Conservation (phyloP, 768 basidiomycete species). For the Termitomyces bulborhizus region DNA sequence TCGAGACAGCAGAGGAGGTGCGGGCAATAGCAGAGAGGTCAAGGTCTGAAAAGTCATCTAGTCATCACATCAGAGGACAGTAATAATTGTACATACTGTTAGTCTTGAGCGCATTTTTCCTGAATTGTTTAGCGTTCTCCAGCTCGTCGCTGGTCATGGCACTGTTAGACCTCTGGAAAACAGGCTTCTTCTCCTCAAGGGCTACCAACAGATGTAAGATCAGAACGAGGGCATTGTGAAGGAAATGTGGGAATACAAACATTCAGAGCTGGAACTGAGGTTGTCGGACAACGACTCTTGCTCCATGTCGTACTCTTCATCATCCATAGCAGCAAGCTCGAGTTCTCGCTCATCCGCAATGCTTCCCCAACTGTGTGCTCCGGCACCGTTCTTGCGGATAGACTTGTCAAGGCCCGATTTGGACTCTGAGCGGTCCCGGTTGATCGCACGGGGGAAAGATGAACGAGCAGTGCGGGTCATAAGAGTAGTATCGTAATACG, state of each 20-base stretch:
- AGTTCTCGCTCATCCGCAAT: constrained; percentile 55
- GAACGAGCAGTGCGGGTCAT: constrained; percentile 84
- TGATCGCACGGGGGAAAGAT: constrained; percentile 60
- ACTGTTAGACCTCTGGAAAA: constrained; percentile 30
- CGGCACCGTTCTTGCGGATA: constrained; percentile 74
- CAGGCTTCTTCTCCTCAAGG: constrained; percentile 22
- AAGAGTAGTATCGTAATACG: constrained; percentile 2
- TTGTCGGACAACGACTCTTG: constrained; percentile 21
- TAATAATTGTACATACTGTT: constrained; percentile 31
- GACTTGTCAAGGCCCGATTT: constrained; percentile 70
- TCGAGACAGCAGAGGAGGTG: constrained; percentile 63
- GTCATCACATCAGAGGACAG: not conserved
- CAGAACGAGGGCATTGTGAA: not conserved
- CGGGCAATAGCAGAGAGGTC: constrained; percentile 80
- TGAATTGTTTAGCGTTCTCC: constrained; percentile 56
- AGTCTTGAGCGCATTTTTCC: constrained; percentile 68
- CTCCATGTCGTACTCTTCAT: constrained; percentile 46
- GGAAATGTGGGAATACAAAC: constrained; percentile 7
- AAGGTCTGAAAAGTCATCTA: constrained; percentile 22
- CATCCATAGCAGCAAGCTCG: constrained; percentile 52
- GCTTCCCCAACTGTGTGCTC: constrained; percentile 83
- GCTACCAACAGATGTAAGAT: constrained; percentile 6
- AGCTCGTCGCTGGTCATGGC: constrained; percentile 59
- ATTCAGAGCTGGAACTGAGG: constrained; percentile 13
- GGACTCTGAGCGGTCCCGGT: constrained; percentile 74